phyloP scores from a whole-genome alignment of 768 basidiomycete genomes.

The Hortiboletus flavorubellus region DNA sequence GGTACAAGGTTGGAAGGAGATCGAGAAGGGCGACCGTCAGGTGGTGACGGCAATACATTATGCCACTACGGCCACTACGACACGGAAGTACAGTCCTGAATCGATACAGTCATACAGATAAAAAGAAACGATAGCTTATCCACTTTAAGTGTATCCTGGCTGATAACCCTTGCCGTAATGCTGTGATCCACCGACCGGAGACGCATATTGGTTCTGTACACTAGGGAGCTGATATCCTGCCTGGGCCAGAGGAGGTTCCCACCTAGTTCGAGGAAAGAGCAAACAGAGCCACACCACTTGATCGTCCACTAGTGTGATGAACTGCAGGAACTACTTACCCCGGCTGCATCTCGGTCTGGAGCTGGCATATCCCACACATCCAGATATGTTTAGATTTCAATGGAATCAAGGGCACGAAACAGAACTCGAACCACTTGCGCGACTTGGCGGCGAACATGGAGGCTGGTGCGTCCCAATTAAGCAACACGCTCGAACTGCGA shows the following conservation, averaged over 20 bases:
- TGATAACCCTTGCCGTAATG: constrained; percentile 24
- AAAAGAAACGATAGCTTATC: constrained; percentile 7
- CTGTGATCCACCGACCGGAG: constrained; percentile 5
- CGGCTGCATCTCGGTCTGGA: constrained; percentile 49
- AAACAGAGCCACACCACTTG: neutral
- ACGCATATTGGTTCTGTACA: constrained; percentile 11
- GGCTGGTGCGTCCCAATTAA: constrained; percentile 33
- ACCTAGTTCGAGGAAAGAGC: constrained; percentile 18
- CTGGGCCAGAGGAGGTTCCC: constrained; percentile 35
- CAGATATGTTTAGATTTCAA: constrained; percentile 60
- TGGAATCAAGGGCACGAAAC: constrained; percentile 70
- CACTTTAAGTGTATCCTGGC: constrained; percentile 23
- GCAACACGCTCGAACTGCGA: neutral
- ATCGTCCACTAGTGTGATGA: neutral
- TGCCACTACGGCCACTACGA: neutral
- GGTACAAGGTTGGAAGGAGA: constrained; percentile 7
- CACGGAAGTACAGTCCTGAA: neutral
- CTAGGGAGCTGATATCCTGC: constrained; percentile 39
- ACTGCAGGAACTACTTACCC: constrained; percentile 41
- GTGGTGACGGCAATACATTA: constrained; percentile 5
- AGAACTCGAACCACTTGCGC: constrained; percentile 73
- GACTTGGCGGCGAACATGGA: constrained; percentile 61
- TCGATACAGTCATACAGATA: neutral
- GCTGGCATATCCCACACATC: constrained; percentile 71
- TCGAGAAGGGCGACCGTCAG: constrained; percentile 2